Evolutionary conservation across 2,329 filamentous ascomycete species (phyloP), one percentile per base, ranked within the genome.

Genomic region (Cordyceps fumosorosea): DNA sequence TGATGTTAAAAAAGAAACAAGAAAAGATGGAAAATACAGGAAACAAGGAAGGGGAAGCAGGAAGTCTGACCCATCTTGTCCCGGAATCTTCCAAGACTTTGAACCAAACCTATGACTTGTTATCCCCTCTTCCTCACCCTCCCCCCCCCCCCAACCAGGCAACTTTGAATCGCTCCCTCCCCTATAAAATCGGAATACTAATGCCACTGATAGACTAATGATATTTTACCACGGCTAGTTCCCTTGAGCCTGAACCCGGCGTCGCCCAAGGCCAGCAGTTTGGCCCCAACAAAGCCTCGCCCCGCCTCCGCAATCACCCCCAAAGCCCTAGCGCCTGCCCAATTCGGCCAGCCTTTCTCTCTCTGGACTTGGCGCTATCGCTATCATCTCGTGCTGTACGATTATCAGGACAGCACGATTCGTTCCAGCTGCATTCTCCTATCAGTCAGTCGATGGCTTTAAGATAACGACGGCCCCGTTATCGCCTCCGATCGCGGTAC

Each of bases 241-340:
- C 16, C 16, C 40, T 44, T 8, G 10, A 44, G 40, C 42, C 42
- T 44, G 42, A 44, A n/a, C 16, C 29, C 18, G 42, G 42, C 42
- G 42, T 18, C 3, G 16, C 16, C 42, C 45, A 47, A 37, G 47
- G 22, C 47, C 22, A 50, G 14, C 7, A 51, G 18, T 3, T 37
- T 37, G 48, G 32, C 50, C 50, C 26, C 44, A 34, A 56, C 26
- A 56, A 37, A 56, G 54, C 54, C 12, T 24, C 7, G 56, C 56
- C 56, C 56, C 56, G 56, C 56, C 56, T 59, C 56, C 56, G 56
- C 56, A 58, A 18, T 32, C 47, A 42, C 56, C 22, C 37, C 29
- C 40, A n/a, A 22, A 11, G 3, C 22, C 44, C 34, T 51, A 32
- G 29, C 34, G 45, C 56, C 56, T 59, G 56, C 56, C 56, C 56